Base-by-base conservation (phyloP, 148 eudicot species). In the Rhododendron simsii region DNA sequence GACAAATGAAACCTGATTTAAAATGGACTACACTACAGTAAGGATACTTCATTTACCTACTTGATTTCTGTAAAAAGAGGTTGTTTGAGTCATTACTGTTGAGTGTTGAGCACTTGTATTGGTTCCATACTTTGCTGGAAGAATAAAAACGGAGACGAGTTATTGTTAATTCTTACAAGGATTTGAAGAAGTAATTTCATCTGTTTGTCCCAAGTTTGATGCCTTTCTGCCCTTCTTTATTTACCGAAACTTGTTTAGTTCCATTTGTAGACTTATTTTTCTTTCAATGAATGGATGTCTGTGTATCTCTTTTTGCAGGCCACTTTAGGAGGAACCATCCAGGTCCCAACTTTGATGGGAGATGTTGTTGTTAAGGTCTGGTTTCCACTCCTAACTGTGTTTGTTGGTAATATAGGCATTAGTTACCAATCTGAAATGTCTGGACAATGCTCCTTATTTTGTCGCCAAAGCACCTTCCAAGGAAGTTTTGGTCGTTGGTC, bases 341-440 rank as follows among this genome's bases (percentile, higher is more conserved):
- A 93, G 92, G 98, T 96, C 59, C 99, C 99, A 47, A 96, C 98
- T 82, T 91, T 96, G 81, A 91, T 92, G 16, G 99, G 99, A 65
- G 95, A 96, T 87, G 98, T 95, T 81, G 98, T 96, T 83, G 92
- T 96, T 80, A 96, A 96, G 98, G 99, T 94, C 63, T 81, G 90
- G 83, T 44, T n/a, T 75, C 28, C 28, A 75, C 13, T 83, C 61
- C 16, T 33, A 71, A 26, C 33, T 67, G 41, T 26, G 12, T 59
- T 23, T 26, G 21, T 69, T 78, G 33, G 8, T 59, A 12, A 18
- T 15, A 77, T 50, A 41, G 35, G 51, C 14, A 78, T 26, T 14
- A 2, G 44, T 78, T 61, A 12, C 57, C 14, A 18, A 28, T 30
- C 41, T 30, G 76, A 71, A 30, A 71, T 30, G 76, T 71, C 14